phyloP scores from a whole-genome alignment of 495 filamentous ascomycete species.

The Podospora appendiculata region DNA sequence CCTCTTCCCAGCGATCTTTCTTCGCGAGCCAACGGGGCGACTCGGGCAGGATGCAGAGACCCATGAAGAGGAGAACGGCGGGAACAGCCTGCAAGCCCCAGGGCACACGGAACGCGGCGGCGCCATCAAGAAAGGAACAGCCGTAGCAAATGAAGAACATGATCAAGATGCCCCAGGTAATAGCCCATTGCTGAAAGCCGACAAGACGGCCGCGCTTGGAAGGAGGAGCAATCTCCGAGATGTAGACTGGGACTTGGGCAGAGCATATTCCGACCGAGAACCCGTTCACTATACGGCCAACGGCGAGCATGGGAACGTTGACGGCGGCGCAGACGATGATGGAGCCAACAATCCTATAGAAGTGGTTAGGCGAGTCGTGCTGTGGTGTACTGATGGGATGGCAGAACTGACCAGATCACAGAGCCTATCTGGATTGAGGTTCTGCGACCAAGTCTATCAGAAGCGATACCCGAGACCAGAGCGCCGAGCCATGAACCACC shows the following conservation, averaged over 20 bases:
- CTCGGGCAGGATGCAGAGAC: slow-evolving; percentile 61
- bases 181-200: slow-evolving; percentile 69
- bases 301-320: slow-evolving; percentile 65
- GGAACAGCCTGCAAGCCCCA: slow-evolving; percentile 76
- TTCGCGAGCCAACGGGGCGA: slow-evolving; percentile 72
- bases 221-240: slow-evolving; percentile 64
- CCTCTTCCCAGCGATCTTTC: slow-evolving; percentile 68
- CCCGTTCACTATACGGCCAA: slow-evolving; percentile 72
- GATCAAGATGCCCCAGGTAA: slow-evolving; percentile 73
- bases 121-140: slow-evolving; percentile 53
- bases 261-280: slow-evolving; percentile 69
- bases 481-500: slow-evolving; percentile 71
- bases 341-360: slow-evolving; percentile 46
- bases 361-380: not conserved
- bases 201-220: slow-evolving; percentile 64
- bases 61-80: slow-evolving; percentile 53
- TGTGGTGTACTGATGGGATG: too few species aligned
- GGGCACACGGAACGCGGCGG: slow-evolving; percentile 61
- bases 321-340: slow-evolving; percentile 63
- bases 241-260: slow-evolving; percentile 73
- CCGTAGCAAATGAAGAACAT: slow-evolving; percentile 74
- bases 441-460: slow-evolving; percentile 62
- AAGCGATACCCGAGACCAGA: slow-evolving; percentile 56
- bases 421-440: slow-evolving; percentile 55
- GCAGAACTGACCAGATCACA: slow-evolving; percentile 49